Percentiles rank a stretch among this genome's conserved stretches.
Evolutionary conservation across 2,329 filamentous ascomycete species (phyloP).

Genomic region (Huntiella omanensis): DNA sequence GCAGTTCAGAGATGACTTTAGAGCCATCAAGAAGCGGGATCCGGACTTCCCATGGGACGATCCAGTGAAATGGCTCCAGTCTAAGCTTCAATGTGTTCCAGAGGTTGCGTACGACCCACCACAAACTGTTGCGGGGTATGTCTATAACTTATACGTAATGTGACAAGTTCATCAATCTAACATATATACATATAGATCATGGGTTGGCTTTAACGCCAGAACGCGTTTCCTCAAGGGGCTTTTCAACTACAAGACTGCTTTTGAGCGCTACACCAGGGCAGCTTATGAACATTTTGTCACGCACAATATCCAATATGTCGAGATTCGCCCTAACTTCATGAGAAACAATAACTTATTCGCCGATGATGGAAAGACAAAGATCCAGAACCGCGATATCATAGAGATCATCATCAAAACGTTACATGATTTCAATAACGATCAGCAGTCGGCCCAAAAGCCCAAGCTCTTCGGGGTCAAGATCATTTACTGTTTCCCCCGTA

Average conservation of each 20-base stretch:
- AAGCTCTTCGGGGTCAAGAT: constrained; percentile 44
- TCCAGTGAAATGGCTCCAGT: constrained; percentile 30
- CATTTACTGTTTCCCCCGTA: constrained; percentile 51
- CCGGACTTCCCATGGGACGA: background rate
- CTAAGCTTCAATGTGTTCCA: constrained; percentile 43
- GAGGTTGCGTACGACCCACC: constrained; percentile 36
- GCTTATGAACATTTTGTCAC: constrained; percentile 42
- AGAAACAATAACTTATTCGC: constrained; percentile 39
- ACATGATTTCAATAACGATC: constrained; percentile 12
- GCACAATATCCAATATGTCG: constrained; percentile 52
- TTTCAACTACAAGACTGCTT: constrained; percentile 47
- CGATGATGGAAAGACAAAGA: constrained; percentile 32
- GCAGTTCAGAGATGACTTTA: background rate
- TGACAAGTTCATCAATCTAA: constrained; percentile 2
- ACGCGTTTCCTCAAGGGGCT: constrained; percentile 57
- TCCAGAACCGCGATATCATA: constrained; percentile 42
- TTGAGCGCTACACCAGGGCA: constrained; percentile 37
- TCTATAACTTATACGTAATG: background rate
- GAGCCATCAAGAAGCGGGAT: background rate
- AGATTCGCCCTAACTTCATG: constrained; percentile 53
- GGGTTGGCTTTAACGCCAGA: constrained; percentile 46
- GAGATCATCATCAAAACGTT: constrained; percentile 37
- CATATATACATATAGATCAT: constrained; percentile 22
- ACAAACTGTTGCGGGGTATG: constrained; percentile 34
- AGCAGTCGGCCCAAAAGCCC: constrained; percentile 23